phyloP scores from a whole-genome alignment of 208 protist genomes.

The Leishmania tarentolae region DNA sequence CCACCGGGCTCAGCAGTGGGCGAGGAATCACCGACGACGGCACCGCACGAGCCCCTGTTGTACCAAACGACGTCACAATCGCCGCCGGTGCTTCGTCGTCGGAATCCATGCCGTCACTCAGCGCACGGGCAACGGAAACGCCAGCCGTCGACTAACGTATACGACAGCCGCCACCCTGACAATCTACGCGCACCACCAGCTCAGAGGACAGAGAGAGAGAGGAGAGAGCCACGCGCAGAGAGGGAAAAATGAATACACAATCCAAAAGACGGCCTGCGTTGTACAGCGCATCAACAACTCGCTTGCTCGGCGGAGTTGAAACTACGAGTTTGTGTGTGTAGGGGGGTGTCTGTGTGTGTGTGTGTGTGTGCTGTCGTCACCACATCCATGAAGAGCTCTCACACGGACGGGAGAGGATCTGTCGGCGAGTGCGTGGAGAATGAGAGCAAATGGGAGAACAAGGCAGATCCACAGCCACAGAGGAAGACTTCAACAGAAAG shows the following conservation, averaged over 20 bases:
- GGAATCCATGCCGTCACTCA: conserved; percentile 5
- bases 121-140: neutral
- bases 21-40: neutral
- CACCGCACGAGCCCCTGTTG: neutral
- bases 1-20: neutral
- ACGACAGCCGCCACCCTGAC: neutral
- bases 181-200: neutral
- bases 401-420: neutral
- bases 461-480: neutral
- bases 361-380: neutral
- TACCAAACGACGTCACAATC: neutral
- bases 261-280: neutral
- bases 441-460: neutral
- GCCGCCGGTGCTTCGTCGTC: conserved; percentile 28
- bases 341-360: too few species aligned
- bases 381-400: neutral
- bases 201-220: neutral
- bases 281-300: neutral
- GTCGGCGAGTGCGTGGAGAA: neutral
- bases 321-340: too few species aligned
- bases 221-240: neutral
- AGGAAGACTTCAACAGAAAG: too few species aligned
- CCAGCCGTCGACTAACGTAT: neutral
- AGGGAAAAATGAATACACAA: conserved; percentile 1
- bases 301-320: neutral